These are phyloP conservation scores for Monosporozyma servazzii DNA, from an alignment of 805 yeast genomes.

Conservation along the genomic window DNA sequence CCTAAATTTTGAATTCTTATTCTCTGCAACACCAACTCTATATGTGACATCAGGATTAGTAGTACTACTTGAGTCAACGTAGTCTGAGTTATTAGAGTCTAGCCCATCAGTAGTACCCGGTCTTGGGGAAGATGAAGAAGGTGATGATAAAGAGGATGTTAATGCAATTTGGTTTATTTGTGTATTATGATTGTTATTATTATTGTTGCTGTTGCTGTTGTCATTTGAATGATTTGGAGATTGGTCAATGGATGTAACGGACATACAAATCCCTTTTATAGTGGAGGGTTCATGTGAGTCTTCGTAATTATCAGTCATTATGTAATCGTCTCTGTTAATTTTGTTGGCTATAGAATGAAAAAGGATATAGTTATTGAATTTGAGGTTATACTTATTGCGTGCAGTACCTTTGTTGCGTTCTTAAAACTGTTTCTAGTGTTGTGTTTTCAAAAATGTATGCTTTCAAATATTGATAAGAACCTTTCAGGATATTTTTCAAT, in stretches of 20 bases:
- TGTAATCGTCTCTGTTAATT: not conserved
- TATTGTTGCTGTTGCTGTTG: not conserved
- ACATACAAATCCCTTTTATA: not conserved
- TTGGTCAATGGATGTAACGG: not conserved
- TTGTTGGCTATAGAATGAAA: not conserved
- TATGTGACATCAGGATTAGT: slow-evolving; percentile 45
- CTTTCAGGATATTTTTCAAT: not conserved
- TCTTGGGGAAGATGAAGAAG: not conserved
- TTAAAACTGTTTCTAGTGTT: not conserved
- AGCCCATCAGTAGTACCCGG: not conserved
- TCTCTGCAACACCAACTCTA: slow-evolving; percentile 86
- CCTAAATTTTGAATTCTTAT: slow-evolving; percentile 69
- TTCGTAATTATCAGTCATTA: not conserved
- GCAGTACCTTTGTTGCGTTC: not conserved
- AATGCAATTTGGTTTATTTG: not conserved
- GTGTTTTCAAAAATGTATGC: not conserved
- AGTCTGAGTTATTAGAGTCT: not conserved
- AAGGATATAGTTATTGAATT: not conserved
- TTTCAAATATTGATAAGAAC: not conserved
- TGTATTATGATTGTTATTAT: not conserved
- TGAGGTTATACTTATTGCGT: not conserved
- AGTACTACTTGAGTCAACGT: not conserved
- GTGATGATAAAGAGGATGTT: not conserved
- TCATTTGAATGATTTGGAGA: not conserved
- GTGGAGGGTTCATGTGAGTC: not conserved